These are phyloP conservation scores for Aureobasidium sp. DNA, from an alignment of 2,329 filamentous ascomycete species.

Conservation along the genomic window DNA sequence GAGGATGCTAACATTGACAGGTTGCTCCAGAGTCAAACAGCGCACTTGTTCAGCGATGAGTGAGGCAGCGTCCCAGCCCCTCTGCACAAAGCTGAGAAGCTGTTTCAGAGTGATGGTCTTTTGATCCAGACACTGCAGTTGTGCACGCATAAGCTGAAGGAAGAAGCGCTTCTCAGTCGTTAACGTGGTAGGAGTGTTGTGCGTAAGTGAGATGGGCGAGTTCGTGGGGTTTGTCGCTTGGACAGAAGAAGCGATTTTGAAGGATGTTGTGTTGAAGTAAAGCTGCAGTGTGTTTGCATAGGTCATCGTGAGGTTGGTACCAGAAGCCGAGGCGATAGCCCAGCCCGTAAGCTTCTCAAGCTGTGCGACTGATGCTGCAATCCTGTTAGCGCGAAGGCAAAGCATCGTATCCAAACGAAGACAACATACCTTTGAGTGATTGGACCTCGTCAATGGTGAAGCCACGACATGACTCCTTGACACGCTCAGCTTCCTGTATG, in stretches of 20 bases:
- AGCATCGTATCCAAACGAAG: background rate
- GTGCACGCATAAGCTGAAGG: constrained; percentile 62
- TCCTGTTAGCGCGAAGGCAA: constrained; percentile 33
- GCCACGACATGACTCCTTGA: constrained; percentile 81
- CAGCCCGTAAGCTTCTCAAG: constrained; percentile 64
- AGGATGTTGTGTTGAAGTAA: constrained; percentile 60
- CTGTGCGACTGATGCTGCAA: constrained; percentile 54
- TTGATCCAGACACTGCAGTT: constrained; percentile 57
- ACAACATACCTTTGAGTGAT: constrained; percentile 61
- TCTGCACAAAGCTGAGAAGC: constrained; percentile 54
- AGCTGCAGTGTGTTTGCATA: constrained; percentile 68
- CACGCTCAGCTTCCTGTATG: constrained; percentile 73
- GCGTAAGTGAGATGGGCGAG: constrained; percentile 59
- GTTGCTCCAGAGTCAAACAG: constrained; percentile 56
- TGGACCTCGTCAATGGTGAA: constrained; percentile 80
- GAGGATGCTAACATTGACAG: constrained; percentile 56
- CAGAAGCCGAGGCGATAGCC: constrained; percentile 56
- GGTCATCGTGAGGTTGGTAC: constrained; percentile 62
- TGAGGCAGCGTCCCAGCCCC: constrained; percentile 59
- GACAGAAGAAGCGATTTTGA: constrained; percentile 37
- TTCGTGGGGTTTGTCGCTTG: constrained; percentile 20
- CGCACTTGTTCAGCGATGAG: constrained; percentile 55
- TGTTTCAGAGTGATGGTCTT: constrained; percentile 49
- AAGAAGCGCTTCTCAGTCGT: constrained; percentile 69
- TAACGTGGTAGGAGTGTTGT: constrained; percentile 52